phyloP scores from a whole-genome alignment of 1,139 yeast species.

The Yamadazyma friedrichii region DNA sequence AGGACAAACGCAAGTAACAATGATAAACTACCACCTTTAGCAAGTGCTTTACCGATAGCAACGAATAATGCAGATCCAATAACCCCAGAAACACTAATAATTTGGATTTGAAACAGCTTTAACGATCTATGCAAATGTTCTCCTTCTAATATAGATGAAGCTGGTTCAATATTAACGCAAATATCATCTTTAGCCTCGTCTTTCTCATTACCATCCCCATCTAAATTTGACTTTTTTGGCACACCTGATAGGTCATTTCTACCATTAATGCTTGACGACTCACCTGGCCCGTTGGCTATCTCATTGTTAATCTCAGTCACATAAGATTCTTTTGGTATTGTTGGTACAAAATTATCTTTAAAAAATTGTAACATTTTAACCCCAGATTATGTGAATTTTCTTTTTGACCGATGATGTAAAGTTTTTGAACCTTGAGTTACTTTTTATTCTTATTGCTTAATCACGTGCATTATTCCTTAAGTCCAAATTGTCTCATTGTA shows the following conservation, averaged over 20 bases:
- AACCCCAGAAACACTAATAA: conserved; percentile 51
- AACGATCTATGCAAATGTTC: conserved; percentile 21
- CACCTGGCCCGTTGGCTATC: not conserved
- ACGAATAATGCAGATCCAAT: conserved; percentile 52
- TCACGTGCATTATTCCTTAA: too few relatives aligned
- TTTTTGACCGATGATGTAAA: too few relatives aligned
- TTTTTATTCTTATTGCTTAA: too few relatives aligned
- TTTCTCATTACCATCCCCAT: not conserved
- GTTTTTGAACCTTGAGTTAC: too few relatives aligned
- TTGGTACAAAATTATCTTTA: conserved; percentile 20
- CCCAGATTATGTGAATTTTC: too few relatives aligned
- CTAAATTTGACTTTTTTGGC: not conserved
- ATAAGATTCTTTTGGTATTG: conserved; percentile 14
- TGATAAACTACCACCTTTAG: conserved; percentile 48
- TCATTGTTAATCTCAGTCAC: not conserved
- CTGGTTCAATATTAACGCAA: conserved; percentile 16
- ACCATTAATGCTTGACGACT: too few relatives aligned
- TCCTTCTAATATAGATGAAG: conserved; percentile 15
- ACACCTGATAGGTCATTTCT: too few relatives aligned
- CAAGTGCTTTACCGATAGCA: conserved; percentile 45
- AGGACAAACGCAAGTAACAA: conserved; percentile 41
- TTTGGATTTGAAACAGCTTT: conserved; percentile 43
- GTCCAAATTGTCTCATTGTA: too few relatives aligned
- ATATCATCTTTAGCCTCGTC: conserved; percentile 10
- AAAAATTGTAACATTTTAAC: conserved; percentile 12